Percentiles rank a stretch among this genome's conserved stretches.
Conservation (phyloP, 352 stramenopile species). For the Elongisporangium undulatum region DNA sequence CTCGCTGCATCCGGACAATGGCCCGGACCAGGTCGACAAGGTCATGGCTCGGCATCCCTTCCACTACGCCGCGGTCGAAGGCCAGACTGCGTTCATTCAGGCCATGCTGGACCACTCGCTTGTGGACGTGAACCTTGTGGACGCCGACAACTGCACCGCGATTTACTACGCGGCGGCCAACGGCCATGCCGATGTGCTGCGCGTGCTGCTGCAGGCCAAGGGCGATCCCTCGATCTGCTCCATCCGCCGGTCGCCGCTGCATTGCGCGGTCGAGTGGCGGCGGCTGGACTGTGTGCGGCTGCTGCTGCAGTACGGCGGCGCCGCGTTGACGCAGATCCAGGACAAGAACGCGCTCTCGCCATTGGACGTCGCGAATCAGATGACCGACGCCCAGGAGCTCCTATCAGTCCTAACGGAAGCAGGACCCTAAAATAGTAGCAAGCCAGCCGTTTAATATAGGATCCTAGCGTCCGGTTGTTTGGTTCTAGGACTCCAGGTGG, state of each 20-base stretch:
- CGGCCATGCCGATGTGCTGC: conserved; percentile 46
- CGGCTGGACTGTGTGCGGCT: conserved; percentile 57
- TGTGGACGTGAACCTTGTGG: conserved; percentile 61
- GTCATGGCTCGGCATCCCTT: conserved; percentile 80
- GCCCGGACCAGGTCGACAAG: conserved; percentile 53
- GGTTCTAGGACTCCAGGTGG: background rate
- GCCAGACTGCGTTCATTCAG: conserved; percentile 46
- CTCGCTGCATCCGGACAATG: conserved; percentile 25
- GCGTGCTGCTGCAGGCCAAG: conserved; percentile 35
- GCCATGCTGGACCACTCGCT: conserved; percentile 48
- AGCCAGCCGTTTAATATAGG: background rate
- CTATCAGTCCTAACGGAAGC: background rate
- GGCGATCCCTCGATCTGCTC: conserved; percentile 56
- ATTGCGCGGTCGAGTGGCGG: conserved; percentile 74
- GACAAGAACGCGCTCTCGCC: conserved; percentile 52
- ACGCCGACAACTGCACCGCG: conserved; percentile 58
- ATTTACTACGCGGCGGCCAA: conserved; percentile 76
- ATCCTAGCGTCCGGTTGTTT: background rate
- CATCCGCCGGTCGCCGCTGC: conserved; percentile 56
- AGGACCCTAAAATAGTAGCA: background rate
- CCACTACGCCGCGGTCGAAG: conserved; percentile 77
- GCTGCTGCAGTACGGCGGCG: conserved; percentile 34
- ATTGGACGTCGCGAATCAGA: conserved; percentile 26
- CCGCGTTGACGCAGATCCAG: conserved; percentile 5
- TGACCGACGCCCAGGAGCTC: background rate